Evolutionary conservation across 1,284 basidiomycete genomes (phyloP).

Genomic region (Trichosporon inkin): DNA sequence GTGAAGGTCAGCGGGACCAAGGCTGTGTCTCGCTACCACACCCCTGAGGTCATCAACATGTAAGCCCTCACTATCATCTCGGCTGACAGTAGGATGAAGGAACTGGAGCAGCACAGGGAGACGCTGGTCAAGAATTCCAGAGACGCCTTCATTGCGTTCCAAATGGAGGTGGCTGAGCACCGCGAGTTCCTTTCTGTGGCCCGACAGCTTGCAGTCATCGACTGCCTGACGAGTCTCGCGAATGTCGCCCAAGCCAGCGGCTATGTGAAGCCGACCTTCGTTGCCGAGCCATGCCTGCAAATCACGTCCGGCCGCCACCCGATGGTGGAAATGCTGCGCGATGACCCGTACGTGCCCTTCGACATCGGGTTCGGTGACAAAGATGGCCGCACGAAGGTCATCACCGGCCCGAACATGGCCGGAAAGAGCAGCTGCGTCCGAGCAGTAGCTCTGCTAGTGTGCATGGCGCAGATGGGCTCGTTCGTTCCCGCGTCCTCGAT

Average conservation of each 20-base stretch:
- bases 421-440: conserved; percentile 49
- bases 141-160: conserved; percentile 64
- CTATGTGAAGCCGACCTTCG: conserved; percentile 66
- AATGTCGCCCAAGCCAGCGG: conserved; percentile 42
- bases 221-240: conserved; percentile 46
- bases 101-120: conserved; percentile 74
- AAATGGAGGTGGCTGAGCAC: conserved; percentile 64
- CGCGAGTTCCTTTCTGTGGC: conserved; percentile 70
- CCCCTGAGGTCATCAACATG: conserved; percentile 65
- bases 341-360: conserved; percentile 73
- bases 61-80: conserved; percentile 15
- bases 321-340: conserved; percentile 69
- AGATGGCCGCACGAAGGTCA: conserved; percentile 63
- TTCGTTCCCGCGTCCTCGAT: conserved; percentile 65
- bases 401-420: conserved; percentile 59
- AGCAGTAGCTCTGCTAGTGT: conserved; percentile 44
- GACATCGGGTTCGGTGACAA: conserved; percentile 46
- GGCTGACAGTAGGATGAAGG: conserved; percentile 53
- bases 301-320: conserved; percentile 59
- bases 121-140: conserved; percentile 63
- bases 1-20: conserved; percentile 74
- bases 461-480: conserved; percentile 56
- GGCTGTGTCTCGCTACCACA: conserved; percentile 69
- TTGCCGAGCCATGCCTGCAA: conserved; percentile 57
- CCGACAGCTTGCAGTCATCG: conserved; percentile 66